Evolutionary conservation across 2,329 filamentous ascomycete genomes (phyloP).

Genomic region (Alternaria sp.): DNA sequence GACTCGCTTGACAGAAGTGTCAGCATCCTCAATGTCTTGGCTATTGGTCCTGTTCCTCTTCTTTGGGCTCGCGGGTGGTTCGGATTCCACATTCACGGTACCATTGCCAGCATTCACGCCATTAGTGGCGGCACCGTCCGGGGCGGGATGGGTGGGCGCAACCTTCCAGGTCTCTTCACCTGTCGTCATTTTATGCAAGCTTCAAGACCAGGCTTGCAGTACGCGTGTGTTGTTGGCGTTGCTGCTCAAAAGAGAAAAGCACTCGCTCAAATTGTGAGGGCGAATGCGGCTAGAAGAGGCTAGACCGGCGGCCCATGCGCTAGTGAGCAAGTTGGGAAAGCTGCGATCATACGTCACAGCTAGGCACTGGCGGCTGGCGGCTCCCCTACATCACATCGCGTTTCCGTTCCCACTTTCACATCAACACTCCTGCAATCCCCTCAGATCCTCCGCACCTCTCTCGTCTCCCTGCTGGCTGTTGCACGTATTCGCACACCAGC

Average conservation of each 20-base stretch:
- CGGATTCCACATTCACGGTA: conserved; percentile 29
- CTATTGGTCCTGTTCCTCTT: conserved; percentile 43
- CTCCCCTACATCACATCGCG: conserved; percentile 30
- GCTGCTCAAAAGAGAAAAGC: conserved; percentile 22
- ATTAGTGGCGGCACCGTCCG: conserved; percentile 26
- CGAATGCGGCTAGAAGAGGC: conserved; percentile 26
- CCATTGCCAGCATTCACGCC: conserved; percentile 32
- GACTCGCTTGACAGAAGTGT: conserved; percentile 41
- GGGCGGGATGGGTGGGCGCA: conserved; percentile 18
- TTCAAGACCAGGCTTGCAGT: conserved; percentile 8
- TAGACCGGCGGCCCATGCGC: conserved; percentile 28
- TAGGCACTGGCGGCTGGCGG: conserved; percentile 36
- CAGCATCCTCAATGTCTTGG: conserved; percentile 45
- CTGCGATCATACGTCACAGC: conserved; percentile 46
- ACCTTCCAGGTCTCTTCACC: conserved; percentile 19
- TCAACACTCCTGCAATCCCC: conserved; percentile 22
- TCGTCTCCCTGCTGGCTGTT: conserved; percentile 4
- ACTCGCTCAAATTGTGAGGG: conserved; percentile 30
- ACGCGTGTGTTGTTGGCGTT: conserved; percentile 18
- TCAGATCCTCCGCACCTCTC: conserved; percentile 9
- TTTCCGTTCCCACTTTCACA: conserved; percentile 26
- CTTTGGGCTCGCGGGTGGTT: conserved; percentile 46
- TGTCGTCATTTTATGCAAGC: conserved; percentile 24
- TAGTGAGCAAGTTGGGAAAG: conserved; percentile 12
- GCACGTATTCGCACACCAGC: conserved; percentile 6